Percentiles rank a stretch among this genome's conserved stretches.
These are phyloP conservation scores for Saturnispora halmiae DNA, from an alignment of 805 yeast genomes.

Conservation along the genomic window DNA sequence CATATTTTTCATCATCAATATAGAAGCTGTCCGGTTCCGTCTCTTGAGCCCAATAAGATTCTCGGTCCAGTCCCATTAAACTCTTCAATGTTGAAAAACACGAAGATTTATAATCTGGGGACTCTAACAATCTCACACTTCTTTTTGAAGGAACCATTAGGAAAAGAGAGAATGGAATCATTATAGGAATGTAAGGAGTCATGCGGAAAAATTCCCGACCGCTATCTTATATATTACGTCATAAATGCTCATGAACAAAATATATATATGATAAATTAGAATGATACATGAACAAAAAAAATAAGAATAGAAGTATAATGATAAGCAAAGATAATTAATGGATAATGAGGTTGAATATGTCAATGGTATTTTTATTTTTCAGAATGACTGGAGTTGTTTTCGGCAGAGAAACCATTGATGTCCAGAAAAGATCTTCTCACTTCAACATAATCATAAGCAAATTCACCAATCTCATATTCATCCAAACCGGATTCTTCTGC, in stretches of 20 bases:
- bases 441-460: conserved; percentile 97
- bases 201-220: conserved; percentile 2
- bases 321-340: no score
- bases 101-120: conserved; percentile 11
- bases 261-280: no score
- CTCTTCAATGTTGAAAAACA: conserved; percentile 10
- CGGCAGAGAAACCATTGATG: conserved; percentile 16
- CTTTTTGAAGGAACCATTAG: conserved; percentile 5
- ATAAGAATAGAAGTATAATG: no score
- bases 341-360: no score
- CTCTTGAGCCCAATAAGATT: not conserved
- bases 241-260: no score
- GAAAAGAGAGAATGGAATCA: not conserved
- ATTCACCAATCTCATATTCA: conserved; percentile 96
- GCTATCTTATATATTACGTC: no score
- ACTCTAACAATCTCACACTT: conserved; percentile 2
- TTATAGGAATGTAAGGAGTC: not conserved
- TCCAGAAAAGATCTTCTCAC: conserved; percentile 83
- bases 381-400: not conserved
- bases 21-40: not conserved
- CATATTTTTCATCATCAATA: not conserved
- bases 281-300: no score
- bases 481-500: conserved; percentile 89
- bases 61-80: conserved; percentile 4
- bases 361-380: no score